Conservation (phyloP, 805 yeast genomes). For the Ogataea populi-albae region DNA sequence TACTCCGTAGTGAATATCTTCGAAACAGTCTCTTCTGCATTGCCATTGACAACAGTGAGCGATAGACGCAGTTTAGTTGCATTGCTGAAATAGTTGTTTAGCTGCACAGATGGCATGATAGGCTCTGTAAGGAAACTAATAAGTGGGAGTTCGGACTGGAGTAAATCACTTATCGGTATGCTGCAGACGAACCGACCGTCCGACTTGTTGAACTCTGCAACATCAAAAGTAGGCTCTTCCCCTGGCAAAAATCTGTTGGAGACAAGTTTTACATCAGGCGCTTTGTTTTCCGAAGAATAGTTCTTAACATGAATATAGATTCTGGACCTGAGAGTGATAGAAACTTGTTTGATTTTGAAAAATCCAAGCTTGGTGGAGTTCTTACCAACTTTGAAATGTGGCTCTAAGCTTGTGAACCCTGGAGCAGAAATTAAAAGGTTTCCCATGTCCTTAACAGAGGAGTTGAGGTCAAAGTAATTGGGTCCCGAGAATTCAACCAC, state of each 20-base stretch:
- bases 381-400: slow-evolving; percentile 1
- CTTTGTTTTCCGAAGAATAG: not conserved
- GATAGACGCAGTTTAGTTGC: not conserved
- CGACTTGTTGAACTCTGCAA: not conserved
- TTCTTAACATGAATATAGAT: not conserved
- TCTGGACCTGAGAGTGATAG: not conserved
- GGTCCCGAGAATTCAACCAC: not conserved
- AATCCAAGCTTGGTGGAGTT: slow-evolving; percentile 2
- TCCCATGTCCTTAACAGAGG: not conserved
- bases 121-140: not conserved
- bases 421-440: slow-evolving; percentile 1
- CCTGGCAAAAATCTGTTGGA: not conserved
- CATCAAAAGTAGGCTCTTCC: slow-evolving; percentile 1
- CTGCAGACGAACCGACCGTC: not conserved
- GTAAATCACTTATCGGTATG: not conserved
- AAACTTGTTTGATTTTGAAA: slow-evolving; percentile 1
- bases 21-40: not conserved
- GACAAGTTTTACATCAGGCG: not conserved
- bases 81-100: slow-evolving; percentile 4
- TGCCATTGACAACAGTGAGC: not conserved
- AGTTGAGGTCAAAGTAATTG: slow-evolving; percentile 1
- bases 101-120: slow-evolving; percentile 4
- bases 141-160: not conserved
- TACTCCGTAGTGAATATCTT: slow-evolving; percentile 1
- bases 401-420: slow-evolving; percentile 1